Evolutionary conservation across 345 rosid species (phyloP).

Genomic region (Microthlaspi erraticum): DNA sequence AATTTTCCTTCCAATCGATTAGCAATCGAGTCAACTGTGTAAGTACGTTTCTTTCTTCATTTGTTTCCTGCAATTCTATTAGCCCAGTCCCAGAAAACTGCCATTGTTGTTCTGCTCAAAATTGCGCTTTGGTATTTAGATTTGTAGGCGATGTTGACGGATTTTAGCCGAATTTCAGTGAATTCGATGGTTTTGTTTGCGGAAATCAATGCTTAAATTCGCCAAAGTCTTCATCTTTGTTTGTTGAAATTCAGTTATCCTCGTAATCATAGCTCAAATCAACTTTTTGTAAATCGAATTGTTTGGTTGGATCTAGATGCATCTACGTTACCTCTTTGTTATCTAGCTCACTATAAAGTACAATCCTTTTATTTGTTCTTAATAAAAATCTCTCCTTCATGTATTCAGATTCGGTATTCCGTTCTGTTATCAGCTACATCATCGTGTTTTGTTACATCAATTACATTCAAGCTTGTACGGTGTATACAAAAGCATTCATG

Average conservation of each 20-base stretch:
- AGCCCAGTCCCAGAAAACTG: neutral
- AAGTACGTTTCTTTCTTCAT: conserved; percentile 19
- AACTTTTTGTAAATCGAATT: neutral
- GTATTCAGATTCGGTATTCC: neutral
- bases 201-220: neutral
- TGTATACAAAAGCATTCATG: neutral
- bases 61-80: conserved; percentile 1
- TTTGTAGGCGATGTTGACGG: neutral
- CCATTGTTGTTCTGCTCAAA: neutral
- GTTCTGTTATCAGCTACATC: conserved; percentile 7
- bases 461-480: neutral
- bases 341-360: neutral
- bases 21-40: conserved; percentile 29
- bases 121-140: neutral
- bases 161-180: neutral
- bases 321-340: neutral
- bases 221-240: conserved; percentile 15
- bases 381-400: neutral
- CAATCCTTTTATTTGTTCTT: neutral
- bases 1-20: conserved; percentile 12
- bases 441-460: neutral
- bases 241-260: neutral
- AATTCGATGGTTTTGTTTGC: conserved; percentile 12
- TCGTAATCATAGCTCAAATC: conserved; percentile 12
- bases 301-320: conserved; percentile 18